These are phyloP conservation scores for Cutaneotrichosporon sp. DNA, from an alignment of 1,284 basidiomycete genomes.

Conservation along the genomic window DNA sequence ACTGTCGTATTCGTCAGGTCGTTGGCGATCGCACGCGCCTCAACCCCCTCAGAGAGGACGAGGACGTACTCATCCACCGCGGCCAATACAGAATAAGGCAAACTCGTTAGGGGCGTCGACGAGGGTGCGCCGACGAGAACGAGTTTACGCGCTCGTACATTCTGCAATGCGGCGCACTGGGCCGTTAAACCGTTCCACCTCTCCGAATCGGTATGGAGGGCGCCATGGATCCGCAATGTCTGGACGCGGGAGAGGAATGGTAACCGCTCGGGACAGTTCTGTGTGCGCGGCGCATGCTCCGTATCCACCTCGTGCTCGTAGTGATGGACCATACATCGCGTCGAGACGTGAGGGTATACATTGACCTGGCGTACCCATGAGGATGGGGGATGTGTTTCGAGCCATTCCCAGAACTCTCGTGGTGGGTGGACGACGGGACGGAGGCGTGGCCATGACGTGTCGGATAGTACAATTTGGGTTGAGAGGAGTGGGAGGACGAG, in stretches of 20 bases:
- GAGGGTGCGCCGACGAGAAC: conserved; percentile 9
- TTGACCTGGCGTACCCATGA: conserved; percentile 9
- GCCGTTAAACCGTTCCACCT: background rate
- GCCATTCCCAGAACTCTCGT: background rate
- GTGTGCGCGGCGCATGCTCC: background rate
- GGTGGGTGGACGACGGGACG: background rate
- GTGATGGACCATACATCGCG: background rate
- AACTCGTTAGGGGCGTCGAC: background rate
- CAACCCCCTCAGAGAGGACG: background rate
- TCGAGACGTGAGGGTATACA: conserved; percentile 8
- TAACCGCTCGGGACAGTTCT: background rate
- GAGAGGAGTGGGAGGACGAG: background rate
- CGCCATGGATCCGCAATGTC: conserved; percentile 6
- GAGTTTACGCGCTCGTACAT: conserved; percentile 7
- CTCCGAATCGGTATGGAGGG: background rate
- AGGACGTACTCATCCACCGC: conserved; percentile 12
- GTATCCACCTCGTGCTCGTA: background rate
- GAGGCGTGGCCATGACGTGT: background rate
- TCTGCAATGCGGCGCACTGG: conserved; percentile 10
- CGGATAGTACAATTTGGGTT: background rate
- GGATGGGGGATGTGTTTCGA: background rate
- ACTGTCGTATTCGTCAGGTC: conserved; percentile 12
- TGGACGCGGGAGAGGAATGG: conserved; percentile 8
- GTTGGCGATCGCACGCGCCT: conserved; percentile 2
- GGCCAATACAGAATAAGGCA: conserved; percentile 10